These are phyloP conservation scores for Aspergillus cristatus DNA, from an alignment of 495 filamentous ascomycete species.

Conservation along the genomic window DNA sequence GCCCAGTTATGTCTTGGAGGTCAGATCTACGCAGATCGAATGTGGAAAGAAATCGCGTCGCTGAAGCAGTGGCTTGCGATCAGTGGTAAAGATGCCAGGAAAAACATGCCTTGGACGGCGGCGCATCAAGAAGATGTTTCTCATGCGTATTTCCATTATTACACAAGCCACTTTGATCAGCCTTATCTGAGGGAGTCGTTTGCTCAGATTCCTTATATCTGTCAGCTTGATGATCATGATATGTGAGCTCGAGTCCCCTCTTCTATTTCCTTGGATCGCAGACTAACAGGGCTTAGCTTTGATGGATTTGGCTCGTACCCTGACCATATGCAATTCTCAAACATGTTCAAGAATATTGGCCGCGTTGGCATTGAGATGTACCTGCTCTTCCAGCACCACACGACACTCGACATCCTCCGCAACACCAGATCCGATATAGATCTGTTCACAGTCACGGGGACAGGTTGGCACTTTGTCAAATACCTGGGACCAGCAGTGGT, in stretches of 20 bases:
- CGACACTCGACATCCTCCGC: constrained; percentile 84
- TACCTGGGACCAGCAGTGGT: constrained; percentile 87
- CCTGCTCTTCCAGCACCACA: constrained; percentile 97
- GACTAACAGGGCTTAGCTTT: constrained; percentile 49
- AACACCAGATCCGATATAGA: constrained; percentile 78
- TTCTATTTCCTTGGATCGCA: constrained; percentile 3
- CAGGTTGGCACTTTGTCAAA: constrained; percentile 97
- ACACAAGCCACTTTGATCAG: constrained; percentile 95
- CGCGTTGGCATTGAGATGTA: constrained; percentile 98
- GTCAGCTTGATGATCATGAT: constrained; percentile 93
- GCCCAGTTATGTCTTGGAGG: constrained; percentile 84
- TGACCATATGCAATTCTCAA: constrained; percentile 94
- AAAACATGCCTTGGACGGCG: constrained; percentile 83
- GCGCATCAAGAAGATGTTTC: constrained; percentile 89
- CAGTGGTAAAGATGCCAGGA: constrained; percentile 83
- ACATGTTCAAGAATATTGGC: constrained; percentile 97
- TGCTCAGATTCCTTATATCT: constrained; percentile 91
- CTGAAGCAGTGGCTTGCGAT: constrained; percentile 90
- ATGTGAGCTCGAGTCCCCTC: constrained; percentile 89
- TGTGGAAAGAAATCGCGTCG: constrained; percentile 92
- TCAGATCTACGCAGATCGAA: constrained; percentile 90
- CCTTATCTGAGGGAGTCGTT: constrained; percentile 88
- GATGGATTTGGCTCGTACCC: constrained; percentile 98
- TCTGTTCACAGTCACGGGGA: constrained; percentile 92
- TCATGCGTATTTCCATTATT: constrained; percentile 98